Percentiles rank a stretch among this genome's conserved stretches.
phyloP scores from a whole-genome alignment of 768 basidiomycete species.

The Tubosaeta sp. region DNA sequence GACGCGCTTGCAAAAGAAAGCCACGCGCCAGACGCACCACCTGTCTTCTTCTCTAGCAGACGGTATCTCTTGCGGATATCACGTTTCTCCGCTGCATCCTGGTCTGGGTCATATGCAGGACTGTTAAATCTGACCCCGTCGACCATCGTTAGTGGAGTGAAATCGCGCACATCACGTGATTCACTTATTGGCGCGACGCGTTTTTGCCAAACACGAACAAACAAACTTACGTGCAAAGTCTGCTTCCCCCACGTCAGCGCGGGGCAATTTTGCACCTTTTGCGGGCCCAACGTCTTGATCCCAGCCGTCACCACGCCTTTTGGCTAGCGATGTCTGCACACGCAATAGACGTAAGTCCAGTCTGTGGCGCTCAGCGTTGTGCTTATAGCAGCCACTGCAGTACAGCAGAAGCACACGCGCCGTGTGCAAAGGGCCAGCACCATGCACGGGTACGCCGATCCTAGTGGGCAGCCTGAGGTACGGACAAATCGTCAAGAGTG shows the following conservation, averaged over 20 bases:
- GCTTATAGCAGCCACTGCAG: slow-evolving; percentile 35
- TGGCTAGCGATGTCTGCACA: slow-evolving; percentile 17
- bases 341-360: slow-evolving; percentile 30
- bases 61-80: slow-evolving; percentile 72
- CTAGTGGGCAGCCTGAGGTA: slow-evolving; percentile 62
- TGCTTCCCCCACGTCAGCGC: not conserved
- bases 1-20: not conserved
- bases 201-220: slow-evolving; percentile 20
- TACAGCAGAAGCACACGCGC: slow-evolving; percentile 70
- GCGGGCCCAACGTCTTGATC: not conserved
- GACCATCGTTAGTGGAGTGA: slow-evolving; percentile 16
- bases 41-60: slow-evolving; percentile 54
- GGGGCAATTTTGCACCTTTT: not conserved
- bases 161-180: slow-evolving; percentile 17
- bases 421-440: slow-evolving; percentile 60
- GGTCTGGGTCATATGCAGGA: slow-evolving; percentile 75
- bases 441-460: slow-evolving; percentile 54
- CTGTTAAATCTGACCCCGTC: slow-evolving; percentile 17
- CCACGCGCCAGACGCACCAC: slow-evolving; percentile 43
- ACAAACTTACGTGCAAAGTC: slow-evolving; percentile 13
- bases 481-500: slow-evolving; percentile 42
- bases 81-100: slow-evolving; percentile 77
- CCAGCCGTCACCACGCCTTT: not conserved
- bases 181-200: slow-evolving; percentile 21
- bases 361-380: not conserved